Base-by-base conservation (phyloP, 2,329 filamentous ascomycete genomes). In the Xylaria sp. region DNA sequence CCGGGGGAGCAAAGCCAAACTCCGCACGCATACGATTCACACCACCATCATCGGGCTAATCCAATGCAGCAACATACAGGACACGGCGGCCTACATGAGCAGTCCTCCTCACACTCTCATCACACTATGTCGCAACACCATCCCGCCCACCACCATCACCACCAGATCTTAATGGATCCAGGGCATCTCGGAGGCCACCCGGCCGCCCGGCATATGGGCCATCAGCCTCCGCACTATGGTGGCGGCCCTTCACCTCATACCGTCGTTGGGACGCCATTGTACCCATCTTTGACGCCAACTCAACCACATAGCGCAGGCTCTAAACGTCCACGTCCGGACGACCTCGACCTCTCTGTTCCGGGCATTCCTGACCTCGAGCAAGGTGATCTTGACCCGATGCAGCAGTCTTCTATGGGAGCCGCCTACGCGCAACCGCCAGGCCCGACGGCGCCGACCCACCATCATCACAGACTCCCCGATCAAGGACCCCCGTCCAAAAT, bases 381-480 rank as follows among this genome's bases (percentile, higher is more conserved):
- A 65, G 77, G 82, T 67, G 86, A 87, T 56, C 81, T 90, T 56
- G 84, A 87, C 46, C 82, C 82, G 55, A 87, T 88, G 80, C 84
- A 86, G 69, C 83, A 85, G 61, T 81, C 82, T 12, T 81, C 85
- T 4, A 80, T 89, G 76, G 83, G 85, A n/a, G 81, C 81, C 20
- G 80, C 83, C 12, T 87, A 88, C 68, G 81, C 81, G 67, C 81
- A 86, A 74, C 75, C 83, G 61, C 76, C 84, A 62, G 76, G 66
- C 41, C 81, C 30, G 20, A 81, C 83, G 41, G 81, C 83, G 28
- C 86, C 87, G 43, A 88, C 87, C 55, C 93, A 97, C 76, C 93
- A 95, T 75, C 94, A 97, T 75, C 93, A 94, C 74, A 90, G 91
- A 48, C 85, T 94, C 43, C 93, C 93, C 57, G 89, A 93, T 72